Conservation (phyloP, 768 basidiomycete genomes). For the Amanita brunnescens region DNA sequence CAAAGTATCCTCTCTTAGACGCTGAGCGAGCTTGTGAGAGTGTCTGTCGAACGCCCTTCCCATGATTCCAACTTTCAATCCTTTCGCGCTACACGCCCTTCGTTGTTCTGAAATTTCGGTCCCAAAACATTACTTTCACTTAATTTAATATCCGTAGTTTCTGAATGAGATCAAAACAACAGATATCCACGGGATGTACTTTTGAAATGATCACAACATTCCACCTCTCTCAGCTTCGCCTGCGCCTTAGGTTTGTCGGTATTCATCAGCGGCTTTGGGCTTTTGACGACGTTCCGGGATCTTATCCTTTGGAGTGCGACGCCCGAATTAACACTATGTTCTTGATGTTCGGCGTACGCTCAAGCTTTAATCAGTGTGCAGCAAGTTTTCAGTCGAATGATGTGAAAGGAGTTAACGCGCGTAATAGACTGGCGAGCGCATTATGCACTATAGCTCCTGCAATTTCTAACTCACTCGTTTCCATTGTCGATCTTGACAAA, state of each 20-base stretch:
- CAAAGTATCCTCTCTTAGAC: background rate
- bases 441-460: no score
- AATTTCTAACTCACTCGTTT: no score
- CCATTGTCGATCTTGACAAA: no score
- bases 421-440: no score
- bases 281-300: constrained; percentile 61
- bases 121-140: constrained; percentile 29
- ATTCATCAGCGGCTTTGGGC: no score
- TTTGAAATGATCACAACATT: constrained; percentile 61
- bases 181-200: constrained; percentile 77
- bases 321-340: background rate
- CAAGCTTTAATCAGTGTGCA: no score
- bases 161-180: no score
- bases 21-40: constrained; percentile 42
- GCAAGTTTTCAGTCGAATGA: no score
- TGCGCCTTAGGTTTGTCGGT: constrained; percentile 56
- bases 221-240: constrained; percentile 40
- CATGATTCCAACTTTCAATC: constrained; percentile 76
- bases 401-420: no score
- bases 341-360: no score
- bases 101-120: background rate
- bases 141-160: no score
- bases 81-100: constrained; percentile 50
- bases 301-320: constrained; percentile 37
- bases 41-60: constrained; percentile 59